Evolutionary conservation across 2,329 filamentous ascomycete species (phyloP).

Genomic region (Trichoderma arundinaceum): DNA sequence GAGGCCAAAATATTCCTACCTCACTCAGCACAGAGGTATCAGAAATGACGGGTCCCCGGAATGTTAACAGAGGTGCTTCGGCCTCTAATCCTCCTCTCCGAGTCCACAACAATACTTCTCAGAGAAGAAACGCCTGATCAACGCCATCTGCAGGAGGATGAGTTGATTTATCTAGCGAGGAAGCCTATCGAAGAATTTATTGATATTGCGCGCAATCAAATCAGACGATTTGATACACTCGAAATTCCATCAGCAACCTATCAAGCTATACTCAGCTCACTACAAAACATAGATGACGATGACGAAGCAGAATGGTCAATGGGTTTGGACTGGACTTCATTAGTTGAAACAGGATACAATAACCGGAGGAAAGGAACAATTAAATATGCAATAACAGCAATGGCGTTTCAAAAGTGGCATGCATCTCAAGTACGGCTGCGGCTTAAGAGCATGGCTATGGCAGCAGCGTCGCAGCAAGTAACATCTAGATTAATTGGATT

Average conservation of each 20-base stretch:
- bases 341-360: neutral
- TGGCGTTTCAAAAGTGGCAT: slow-evolving; percentile 19
- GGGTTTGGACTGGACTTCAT: slow-evolving; percentile 7
- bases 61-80: no score
- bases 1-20: no score
- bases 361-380: neutral
- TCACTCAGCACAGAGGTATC: no score
- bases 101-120: neutral
- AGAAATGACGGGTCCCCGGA: no score
- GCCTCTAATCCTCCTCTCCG: no score
- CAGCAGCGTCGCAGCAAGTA: neutral
- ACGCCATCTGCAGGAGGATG: neutral
- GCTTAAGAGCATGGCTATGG: neutral
- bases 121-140: neutral
- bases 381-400: slow-evolving; percentile 11
- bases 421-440: slow-evolving; percentile 2
- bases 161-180: neutral
- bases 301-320: neutral
- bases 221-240: neutral
- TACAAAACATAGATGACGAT: neutral
- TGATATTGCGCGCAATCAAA: neutral
- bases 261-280: neutral
- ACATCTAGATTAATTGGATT: neutral
- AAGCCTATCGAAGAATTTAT: neutral
- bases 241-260: neutral